phyloP scores from a whole-genome alignment of 202 grass and related monocot genomes.

The Carex arenaria region DNA sequence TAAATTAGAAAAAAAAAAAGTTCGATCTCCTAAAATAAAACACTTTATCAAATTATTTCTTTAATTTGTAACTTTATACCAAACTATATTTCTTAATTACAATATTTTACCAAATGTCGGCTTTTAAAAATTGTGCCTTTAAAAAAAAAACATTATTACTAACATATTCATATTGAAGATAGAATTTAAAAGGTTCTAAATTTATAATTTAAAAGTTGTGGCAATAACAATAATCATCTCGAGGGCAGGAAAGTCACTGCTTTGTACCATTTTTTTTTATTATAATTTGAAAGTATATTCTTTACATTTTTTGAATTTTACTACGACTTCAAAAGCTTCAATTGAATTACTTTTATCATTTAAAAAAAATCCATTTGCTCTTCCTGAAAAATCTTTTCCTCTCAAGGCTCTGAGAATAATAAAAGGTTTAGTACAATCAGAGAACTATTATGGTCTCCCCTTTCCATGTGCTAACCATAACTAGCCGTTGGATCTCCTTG shows the following conservation, averaged over 20 bases:
- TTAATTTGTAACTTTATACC: neutral
- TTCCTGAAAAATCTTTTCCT: neutral
- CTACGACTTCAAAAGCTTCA: neutral
- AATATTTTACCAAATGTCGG: neutral
- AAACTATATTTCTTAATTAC: neutral
- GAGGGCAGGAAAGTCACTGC: too few species aligned
- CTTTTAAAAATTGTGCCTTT: neutral
- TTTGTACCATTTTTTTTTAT: too few species aligned
- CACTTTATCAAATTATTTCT: neutral
- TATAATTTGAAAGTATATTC: too few species aligned
- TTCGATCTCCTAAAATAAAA: neutral
- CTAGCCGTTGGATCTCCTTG: neutral
- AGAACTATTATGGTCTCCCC: constrained; percentile 15
- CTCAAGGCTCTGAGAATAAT: neutral
- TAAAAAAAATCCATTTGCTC: neutral
- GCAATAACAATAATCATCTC: too few species aligned
- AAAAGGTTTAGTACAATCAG: neutral
- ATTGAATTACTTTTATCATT: neutral
- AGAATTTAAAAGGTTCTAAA: too few species aligned
- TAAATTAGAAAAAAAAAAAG: neutral
- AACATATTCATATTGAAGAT: too few species aligned
- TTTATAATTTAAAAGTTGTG: too few species aligned
- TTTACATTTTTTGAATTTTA: too few species aligned
- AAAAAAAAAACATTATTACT: too few species aligned
- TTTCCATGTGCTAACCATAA: neutral